Conservation (phyloP, 371 early-diverging fungal species). For the Enterospora canceri region DNA sequence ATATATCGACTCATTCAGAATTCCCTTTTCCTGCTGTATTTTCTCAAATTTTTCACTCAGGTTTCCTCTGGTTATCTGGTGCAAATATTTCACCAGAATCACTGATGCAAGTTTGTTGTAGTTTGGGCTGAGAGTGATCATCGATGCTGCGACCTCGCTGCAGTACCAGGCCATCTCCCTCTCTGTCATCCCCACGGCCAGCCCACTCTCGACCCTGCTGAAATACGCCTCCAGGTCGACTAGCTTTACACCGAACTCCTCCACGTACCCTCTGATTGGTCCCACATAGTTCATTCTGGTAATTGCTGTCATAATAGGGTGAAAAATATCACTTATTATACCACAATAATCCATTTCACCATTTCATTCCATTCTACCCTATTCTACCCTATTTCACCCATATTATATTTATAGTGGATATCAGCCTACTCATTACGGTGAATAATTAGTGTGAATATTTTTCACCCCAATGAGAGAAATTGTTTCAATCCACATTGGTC, state of each 20-base stretch:
- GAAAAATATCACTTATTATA: not conserved
- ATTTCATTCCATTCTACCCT: not conserved
- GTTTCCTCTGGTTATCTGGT: slow-evolving; percentile 78
- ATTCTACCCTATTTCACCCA: not conserved
- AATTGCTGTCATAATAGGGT: not conserved
- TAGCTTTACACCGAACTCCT: not conserved
- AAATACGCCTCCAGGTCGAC: slow-evolving; percentile 2
- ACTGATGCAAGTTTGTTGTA: slow-evolving; percentile 88
- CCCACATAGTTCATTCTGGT: not conserved
- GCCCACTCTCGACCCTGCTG: slow-evolving; percentile 18
- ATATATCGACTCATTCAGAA: slow-evolving; percentile 69
- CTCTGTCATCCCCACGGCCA: slow-evolving; percentile 27
- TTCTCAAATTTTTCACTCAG: slow-evolving; percentile 76
- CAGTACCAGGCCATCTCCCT: slow-evolving; percentile 13
- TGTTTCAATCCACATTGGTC: slow-evolving; percentile 84
- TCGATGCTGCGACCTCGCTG: slow-evolving; percentile 42
- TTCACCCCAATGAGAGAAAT: slow-evolving; percentile 72
- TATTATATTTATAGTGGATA: not conserved
- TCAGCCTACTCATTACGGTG: no score
- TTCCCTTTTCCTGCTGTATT: slow-evolving; percentile 69
- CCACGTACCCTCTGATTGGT: not conserved
- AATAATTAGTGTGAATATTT: not conserved
- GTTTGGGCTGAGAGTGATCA: slow-evolving; percentile 80
- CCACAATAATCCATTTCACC: not conserved
- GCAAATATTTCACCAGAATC: slow-evolving; percentile 84